These are phyloP conservation scores for Calonectria fujianensis DNA, from an alignment of 2,329 filamentous ascomycete species.

Conservation along the genomic window DNA sequence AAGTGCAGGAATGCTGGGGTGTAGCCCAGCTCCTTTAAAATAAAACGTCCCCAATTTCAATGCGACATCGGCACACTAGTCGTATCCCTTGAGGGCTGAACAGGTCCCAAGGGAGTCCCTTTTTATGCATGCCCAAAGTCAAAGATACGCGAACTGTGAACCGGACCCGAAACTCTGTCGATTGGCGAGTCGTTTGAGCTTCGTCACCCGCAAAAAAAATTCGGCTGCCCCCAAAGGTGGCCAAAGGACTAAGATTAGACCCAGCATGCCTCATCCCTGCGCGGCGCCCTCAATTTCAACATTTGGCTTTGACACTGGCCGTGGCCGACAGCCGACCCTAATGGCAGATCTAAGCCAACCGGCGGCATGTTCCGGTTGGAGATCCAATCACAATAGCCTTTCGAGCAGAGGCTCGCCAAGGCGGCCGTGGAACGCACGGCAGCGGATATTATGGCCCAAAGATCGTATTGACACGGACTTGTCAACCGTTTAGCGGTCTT, in stretches of 20 bases:
- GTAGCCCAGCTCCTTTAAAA: conserved; percentile 3
- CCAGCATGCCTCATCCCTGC: background rate
- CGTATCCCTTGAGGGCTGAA: background rate
- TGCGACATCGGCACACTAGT: conserved; percentile 3
- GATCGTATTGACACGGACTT: background rate
- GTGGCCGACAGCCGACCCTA: background rate
- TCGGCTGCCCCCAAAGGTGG: background rate
- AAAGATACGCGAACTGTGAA: conserved; percentile 20
- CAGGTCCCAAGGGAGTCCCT: background rate
- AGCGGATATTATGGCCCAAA: background rate
- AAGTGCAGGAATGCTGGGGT: background rate
- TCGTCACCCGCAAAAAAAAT: background rate
- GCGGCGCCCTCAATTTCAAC: background rate
- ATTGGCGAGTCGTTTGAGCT: conserved; percentile 16
- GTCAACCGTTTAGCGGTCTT: background rate
- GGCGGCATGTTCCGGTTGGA: conserved; percentile 20
- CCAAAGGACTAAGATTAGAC: background rate
- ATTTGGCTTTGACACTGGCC: background rate
- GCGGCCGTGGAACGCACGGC: background rate
- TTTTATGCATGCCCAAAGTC: conserved; percentile 12
- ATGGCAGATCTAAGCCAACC: background rate
- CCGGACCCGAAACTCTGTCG: conserved; percentile 6
- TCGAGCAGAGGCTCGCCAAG: conserved; percentile 8
- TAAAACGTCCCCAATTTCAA: conserved; percentile 4
- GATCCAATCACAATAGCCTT: background rate